Evolutionary conservation across 495 filamentous ascomycete species (phyloP).

Genomic region (Penicillium robsamsonii): DNA sequence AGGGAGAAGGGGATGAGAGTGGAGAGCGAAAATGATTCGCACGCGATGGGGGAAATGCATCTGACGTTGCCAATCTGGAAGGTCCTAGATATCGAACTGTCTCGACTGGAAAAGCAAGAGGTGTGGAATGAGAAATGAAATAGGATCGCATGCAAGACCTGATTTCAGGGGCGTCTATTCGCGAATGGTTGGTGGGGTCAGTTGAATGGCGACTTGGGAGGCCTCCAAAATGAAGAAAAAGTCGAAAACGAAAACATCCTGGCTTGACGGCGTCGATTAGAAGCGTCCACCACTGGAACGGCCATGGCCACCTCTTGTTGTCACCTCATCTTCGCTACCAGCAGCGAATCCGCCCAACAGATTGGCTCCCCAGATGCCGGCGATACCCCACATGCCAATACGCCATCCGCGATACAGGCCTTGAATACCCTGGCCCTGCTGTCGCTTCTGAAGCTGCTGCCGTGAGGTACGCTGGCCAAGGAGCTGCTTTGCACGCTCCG

Average conservation of each 20-base stretch:
- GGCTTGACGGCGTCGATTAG: constrained; percentile 10
- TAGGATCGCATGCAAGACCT: background rate
- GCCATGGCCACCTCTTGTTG: constrained; percentile 28
- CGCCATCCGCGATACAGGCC: constrained; percentile 94
- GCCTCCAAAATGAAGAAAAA: background rate
- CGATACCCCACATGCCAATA: constrained; percentile 91
- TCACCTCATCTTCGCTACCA: constrained; percentile 36
- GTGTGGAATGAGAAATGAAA: background rate
- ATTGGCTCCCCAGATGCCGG: constrained; percentile 78
- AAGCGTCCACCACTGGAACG: constrained; percentile 39
- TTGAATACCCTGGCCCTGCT: constrained; percentile 71
- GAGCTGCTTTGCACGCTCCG: constrained; percentile 36
- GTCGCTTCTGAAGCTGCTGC: constrained; percentile 46
- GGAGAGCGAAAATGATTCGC: constrained; percentile 13
- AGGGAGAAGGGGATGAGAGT: constrained; percentile 19
- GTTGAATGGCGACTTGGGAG: background rate
- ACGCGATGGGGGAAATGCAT: constrained; percentile 6
- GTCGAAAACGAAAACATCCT: background rate
- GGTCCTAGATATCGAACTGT: background rate
- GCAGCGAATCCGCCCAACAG: constrained; percentile 52
- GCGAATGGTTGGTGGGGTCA: background rate
- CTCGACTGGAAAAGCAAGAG: background rate
- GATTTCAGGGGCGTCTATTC: background rate
- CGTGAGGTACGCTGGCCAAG: constrained; percentile 34
- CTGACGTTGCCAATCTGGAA: background rate